Percentiles rank a stretch among this genome's conserved stretches.
Evolutionary conservation across 208 protist species (phyloP).

Genomic region (Borovskyia barvae): DNA sequence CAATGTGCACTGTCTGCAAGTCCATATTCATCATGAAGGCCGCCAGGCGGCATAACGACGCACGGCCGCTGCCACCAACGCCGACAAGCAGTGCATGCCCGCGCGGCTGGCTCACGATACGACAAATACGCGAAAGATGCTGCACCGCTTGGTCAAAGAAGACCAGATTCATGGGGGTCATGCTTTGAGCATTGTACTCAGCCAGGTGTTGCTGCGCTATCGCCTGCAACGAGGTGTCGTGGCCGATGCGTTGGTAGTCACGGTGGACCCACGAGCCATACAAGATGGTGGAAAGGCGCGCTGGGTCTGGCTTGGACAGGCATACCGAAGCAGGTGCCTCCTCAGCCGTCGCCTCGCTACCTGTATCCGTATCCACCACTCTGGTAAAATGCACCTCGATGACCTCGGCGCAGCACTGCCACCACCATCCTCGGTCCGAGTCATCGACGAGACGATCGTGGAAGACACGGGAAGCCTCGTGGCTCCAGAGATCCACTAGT

Average conservation of each 20-base stretch:
- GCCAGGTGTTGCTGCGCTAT: constrained; percentile 82
- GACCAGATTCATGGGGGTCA: constrained; percentile 90
- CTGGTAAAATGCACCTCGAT: constrained; percentile 57
- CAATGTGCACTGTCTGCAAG: constrained; percentile 87
- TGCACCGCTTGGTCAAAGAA: constrained; percentile 96
- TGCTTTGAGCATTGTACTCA: constrained; percentile 91
- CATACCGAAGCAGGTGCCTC: too few species aligned
- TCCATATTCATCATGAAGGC: constrained; percentile 91
- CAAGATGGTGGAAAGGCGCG: constrained; percentile 35
- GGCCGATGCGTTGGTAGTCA: constrained; percentile 54
- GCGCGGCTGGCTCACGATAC: constrained; percentile 94
- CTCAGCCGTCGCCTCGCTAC: constrained; percentile 11
- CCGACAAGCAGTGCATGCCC: constrained; percentile 97
- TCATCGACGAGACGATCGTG: constrained; percentile 95
- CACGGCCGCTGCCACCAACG: constrained; percentile 95
- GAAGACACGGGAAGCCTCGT: constrained; percentile 96
- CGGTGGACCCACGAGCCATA: constrained; percentile 62
- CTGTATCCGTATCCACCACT: constrained; percentile 7
- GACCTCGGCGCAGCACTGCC: constrained; percentile 62
- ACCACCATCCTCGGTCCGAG: constrained; percentile 91
- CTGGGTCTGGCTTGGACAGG: constrained; percentile 6
- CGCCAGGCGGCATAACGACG: constrained; percentile 93
- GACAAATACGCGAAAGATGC: constrained; percentile 94
- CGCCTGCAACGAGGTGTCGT: constrained; percentile 30
- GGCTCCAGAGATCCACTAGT: constrained; percentile 91